phyloP scores from a whole-genome alignment of 2,329 filamentous ascomycete genomes.

The Fusarium sp. region DNA sequence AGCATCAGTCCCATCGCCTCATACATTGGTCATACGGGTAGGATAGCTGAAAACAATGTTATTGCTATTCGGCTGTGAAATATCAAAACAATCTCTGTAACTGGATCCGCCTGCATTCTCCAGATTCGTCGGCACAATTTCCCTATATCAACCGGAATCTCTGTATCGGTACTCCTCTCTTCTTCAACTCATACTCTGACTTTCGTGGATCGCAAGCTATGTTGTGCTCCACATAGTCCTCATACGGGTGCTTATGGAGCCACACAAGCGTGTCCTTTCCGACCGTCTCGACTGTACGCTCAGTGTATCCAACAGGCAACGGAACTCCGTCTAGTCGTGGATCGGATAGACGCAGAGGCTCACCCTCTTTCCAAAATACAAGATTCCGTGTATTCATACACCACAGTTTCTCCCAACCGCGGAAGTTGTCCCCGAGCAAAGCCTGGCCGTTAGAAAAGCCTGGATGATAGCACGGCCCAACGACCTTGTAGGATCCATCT shows the following conservation, averaged over 20 bases:
- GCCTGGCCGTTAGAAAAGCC: neutral
- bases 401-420: neutral
- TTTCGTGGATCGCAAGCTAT: neutral
- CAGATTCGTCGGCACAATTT: rapidly evolving
- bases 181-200: neutral
- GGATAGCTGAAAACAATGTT: no score
- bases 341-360: neutral
- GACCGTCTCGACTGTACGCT: rapidly evolving
- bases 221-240: no score
- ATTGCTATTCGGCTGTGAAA: no score
- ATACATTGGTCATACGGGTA: neutral
- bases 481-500: neutral
- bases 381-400: rapidly evolving
- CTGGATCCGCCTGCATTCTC: neutral
- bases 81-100: neutral
- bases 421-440: neutral
- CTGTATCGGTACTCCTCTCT: neutral
- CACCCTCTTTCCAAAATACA: neutral
- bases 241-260: neutral
- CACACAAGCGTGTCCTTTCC: no score
- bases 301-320: neutral
- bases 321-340: neutral
- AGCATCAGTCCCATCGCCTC: neutral
- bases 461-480: neutral
- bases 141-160: neutral